Evolutionary conservation across 345 rosid species (phyloP).

Genomic region (Moringa oleifera): DNA sequence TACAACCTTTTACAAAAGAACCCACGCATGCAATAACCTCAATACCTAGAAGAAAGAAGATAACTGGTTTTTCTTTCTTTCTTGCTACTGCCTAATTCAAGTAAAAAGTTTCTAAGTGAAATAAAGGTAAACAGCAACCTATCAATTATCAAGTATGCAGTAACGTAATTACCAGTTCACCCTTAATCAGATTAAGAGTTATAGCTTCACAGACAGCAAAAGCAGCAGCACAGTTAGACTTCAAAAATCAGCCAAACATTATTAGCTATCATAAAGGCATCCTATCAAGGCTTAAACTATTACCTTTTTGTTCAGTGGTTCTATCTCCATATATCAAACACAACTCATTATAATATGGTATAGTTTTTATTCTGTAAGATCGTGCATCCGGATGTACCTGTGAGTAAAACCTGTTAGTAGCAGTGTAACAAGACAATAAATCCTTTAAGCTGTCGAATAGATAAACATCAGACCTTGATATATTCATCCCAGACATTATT

Average conservation of each 20-base stretch:
- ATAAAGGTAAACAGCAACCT: no score
- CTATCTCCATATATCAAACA: slow-evolving; percentile 53
- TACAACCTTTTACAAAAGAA: no score
- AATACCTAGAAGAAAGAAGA: no score
- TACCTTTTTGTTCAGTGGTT: slow-evolving; percentile 48
- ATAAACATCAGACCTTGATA: slow-evolving; percentile 52
- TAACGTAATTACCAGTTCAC: no score
- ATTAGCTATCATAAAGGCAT: neutral
- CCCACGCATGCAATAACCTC: no score
- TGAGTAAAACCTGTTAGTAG: slow-evolving; percentile 15
- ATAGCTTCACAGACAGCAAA: no score
- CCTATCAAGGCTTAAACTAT: slow-evolving; percentile 2
- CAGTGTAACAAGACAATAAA: slow-evolving; percentile 5
- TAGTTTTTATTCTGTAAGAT: slow-evolving; percentile 51
- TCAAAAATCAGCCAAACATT: slow-evolving; percentile 6
- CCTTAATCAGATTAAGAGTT: no score
- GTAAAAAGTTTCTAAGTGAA: no score
- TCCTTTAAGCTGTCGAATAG: neutral
- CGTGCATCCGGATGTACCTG: slow-evolving; percentile 64
- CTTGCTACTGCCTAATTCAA: no score
- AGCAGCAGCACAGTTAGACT: slow-evolving; percentile 10
- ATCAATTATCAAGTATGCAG: no score
- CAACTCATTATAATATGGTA: slow-evolving; percentile 62
- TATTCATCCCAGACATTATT: slow-evolving; percentile 62
- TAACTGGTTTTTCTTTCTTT: no score